Conservation (phyloP, 164 flowering plant species). For the Malania oleifera region DNA sequence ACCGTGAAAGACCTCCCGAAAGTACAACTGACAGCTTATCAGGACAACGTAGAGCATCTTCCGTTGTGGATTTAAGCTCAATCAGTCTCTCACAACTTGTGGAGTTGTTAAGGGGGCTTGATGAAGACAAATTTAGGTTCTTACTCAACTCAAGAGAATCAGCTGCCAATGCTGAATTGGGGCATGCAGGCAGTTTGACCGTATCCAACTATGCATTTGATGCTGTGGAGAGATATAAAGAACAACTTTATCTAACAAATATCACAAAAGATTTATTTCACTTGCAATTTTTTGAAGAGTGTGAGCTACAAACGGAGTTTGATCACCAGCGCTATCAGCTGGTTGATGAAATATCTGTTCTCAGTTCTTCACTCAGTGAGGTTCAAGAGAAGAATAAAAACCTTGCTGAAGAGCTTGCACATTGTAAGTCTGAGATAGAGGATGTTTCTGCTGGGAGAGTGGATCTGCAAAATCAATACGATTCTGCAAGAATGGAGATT, state of each 20-base stretch:
- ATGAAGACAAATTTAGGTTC: conserved; percentile 44
- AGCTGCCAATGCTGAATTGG: conserved; percentile 14
- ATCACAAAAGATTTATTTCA: conserved; percentile 45
- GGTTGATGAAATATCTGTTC: conserved; percentile 41
- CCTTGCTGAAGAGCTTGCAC: conserved; percentile 50
- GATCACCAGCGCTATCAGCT: conserved; percentile 30
- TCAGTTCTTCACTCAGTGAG: conserved; percentile 39
- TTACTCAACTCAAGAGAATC: conserved; percentile 32
- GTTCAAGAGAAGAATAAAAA: conserved; percentile 31
- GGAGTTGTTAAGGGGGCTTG: conserved; percentile 33
- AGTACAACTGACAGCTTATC: conserved; percentile 11
- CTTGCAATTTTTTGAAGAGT: conserved; percentile 56
- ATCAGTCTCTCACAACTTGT: conserved; percentile 42
- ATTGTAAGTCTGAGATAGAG: conserved; percentile 49
- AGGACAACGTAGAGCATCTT: conserved; percentile 8
- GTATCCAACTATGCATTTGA: conserved; percentile 16
- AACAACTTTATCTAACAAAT: conserved; percentile 50
- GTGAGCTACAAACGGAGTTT: conserved; percentile 31
- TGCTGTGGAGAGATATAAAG: conserved; percentile 42
- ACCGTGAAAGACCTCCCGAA: conserved; percentile 16
- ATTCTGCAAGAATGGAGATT: conserved; percentile 32
- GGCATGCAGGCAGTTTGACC: conserved; percentile 9
- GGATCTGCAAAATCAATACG: conserved; percentile 38
- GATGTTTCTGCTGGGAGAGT: conserved; percentile 31
- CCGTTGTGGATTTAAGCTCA: conserved; percentile 20